Evolutionary conservation across 177 flowering plant species (phyloP), one percentile per base, ranked within the genome.

Genomic region (Tripterygium wilfordii): DNA sequence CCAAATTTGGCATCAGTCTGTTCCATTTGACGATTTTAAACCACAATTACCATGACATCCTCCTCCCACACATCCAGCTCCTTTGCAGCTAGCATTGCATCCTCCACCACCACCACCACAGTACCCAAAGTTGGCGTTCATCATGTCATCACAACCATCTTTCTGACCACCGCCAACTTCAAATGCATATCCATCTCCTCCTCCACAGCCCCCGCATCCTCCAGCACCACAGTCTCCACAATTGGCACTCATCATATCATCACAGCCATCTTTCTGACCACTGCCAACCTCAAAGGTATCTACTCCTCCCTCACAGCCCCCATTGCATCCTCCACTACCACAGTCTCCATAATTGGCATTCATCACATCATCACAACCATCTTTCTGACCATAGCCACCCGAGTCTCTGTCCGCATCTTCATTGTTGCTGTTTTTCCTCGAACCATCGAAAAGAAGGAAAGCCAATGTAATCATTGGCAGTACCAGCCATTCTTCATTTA

Each of bases 401-500:
- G 30, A 37, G 18, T 15, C 42, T 18, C 24, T 14, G 17, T 56
- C 30, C 24, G 22, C 15, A 12, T 17, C 31, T 16, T 27, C 42
- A 28, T 10, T 13, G n/a, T 32, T 8, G 4, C 38, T 26, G 2
- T 27, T 28, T 36, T 25, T 36, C 44, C 18, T 43, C 42, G 27
- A 27, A 33, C 23, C 27, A 18, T 47, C 15, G 2, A 54, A 47
- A 24, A 50, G 41, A 49, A 62, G 20, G 7, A 44, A 62, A 1
- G 41, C 52, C 23, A 25, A 3, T 24, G 38, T 28, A 15, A 62
- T 62, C 26, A 45, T 50, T 14, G 45, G 56, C 32, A 48, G 19
- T 17, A 48, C 24, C 21, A 61, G 16, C 54, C 54, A 54, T 8
- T 36, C 42, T 42, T 61, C 59, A 3, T 45, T 42, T 9, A 60